Base-by-base conservation (phyloP, 192 early-diverging fungal species). In the Paraglomus brasilianum region DNA sequence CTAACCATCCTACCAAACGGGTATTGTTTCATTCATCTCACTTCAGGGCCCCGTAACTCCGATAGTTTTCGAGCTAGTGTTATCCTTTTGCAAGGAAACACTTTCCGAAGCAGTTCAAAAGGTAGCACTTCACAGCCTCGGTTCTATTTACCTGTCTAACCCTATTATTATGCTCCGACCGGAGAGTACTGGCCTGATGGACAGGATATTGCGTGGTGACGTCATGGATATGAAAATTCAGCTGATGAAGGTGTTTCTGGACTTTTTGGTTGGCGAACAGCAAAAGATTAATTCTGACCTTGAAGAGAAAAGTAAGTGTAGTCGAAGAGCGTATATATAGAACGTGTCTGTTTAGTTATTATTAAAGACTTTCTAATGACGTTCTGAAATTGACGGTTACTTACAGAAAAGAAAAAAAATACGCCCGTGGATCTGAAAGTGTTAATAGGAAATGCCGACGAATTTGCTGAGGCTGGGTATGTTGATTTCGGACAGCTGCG, bases 401-500 rank as follows among this genome's bases (percentile, higher is more conserved):
- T 69, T 41, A 13, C 19, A 74, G 66, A 81, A 40, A 53, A 79
- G 48, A 64, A 49, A 36, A 66, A 53, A 53, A 66, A 60, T 22
- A 82, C 72, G 24, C 68, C 80, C 38, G 80, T 94, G 17, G 91
- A 95, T 73, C 78, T 93, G 13, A 81, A 85, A 39, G 83, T 89
- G 22, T 74, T 96, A 36, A 82, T 95, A 6, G 94, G 94, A 21
- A 91, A 91, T 69, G 88, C 90, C 1, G 86, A 87, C 39, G 90
- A 90, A 52, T 86, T 93, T 81, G 86, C 86, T 19, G 93, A 93
- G 65, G 86, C 89, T 6, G 93, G 92, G 77, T 74, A 77, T 38
- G 45, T 30, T 38, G 14, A 44, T 24, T 24, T 70, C 5, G 41
- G 30, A 30, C 2, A n/a, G n/a, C 11, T 69, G 6, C 43, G 40